Percentiles rank a stretch among this genome's conserved stretches.
phyloP scores from a whole-genome alignment of 2,329 filamentous ascomycete species.

The Hypoxylon sp. region DNA sequence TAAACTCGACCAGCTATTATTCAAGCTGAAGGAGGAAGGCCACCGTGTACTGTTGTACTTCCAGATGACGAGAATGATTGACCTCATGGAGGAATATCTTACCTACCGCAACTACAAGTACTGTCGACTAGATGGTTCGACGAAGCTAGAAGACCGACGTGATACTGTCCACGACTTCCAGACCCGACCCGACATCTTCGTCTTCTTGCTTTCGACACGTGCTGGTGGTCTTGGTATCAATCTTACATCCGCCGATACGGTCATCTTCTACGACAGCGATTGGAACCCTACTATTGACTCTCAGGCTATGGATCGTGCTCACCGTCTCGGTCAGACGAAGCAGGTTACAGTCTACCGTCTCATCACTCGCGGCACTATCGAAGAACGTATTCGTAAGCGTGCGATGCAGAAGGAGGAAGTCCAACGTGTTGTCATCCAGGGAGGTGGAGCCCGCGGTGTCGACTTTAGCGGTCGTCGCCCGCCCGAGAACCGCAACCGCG shows the following conservation, averaged over 20 bases:
- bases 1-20: constrained; percentile 87
- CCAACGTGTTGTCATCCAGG: constrained; percentile 95
- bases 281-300: constrained; percentile 99
- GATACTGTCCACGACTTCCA: constrained; percentile 99
- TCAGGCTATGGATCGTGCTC: constrained; percentile 98
- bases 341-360: constrained; percentile 98
- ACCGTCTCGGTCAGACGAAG: constrained; percentile 94
- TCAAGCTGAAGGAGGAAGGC: constrained; percentile 89
- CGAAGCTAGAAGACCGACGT: constrained; percentile 95
- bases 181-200: constrained; percentile 92
- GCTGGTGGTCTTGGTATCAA: constrained; percentile 99
- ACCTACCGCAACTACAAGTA: constrained; percentile 99
- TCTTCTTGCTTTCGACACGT: constrained; percentile 95
- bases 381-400: constrained; percentile 97
- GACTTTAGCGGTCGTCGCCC: constrained; percentile 95
- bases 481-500: constrained; percentile 93
- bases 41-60: constrained; percentile 98
- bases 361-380: constrained; percentile 96
- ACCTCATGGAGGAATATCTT: constrained; percentile 98
- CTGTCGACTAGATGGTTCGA: constrained; percentile 94
- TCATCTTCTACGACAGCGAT: constrained; percentile 99
- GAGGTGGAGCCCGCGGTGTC: constrained; percentile 86
- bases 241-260: constrained; percentile 93
- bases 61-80: constrained; percentile 99
- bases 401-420: constrained; percentile 99